Conservation (phyloP, 768 basidiomycete species). For the Boletus pseudopeckii region DNA sequence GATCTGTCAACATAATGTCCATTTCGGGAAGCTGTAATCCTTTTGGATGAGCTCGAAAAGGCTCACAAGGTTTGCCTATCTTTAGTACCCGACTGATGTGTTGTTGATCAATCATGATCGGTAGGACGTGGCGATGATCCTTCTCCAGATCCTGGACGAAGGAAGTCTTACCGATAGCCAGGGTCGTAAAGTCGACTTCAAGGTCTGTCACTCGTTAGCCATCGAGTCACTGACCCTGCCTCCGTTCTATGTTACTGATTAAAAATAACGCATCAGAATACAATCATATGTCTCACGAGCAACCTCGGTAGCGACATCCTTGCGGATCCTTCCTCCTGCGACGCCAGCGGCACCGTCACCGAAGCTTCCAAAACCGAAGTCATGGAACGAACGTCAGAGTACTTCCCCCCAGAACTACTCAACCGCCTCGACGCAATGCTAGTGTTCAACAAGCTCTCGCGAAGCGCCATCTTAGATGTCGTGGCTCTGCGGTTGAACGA, state of each 20-base stretch:
- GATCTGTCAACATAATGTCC: background rate
- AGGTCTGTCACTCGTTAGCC: slow-evolving; percentile 37
- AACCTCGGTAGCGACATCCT: slow-evolving; percentile 84
- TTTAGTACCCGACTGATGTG: background rate
- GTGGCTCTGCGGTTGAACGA: slow-evolving; percentile 75
- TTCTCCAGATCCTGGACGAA: slow-evolving; percentile 89
- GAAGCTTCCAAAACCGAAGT: slow-evolving; percentile 62
- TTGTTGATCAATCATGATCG: background rate
- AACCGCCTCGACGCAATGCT: slow-evolving; percentile 86
- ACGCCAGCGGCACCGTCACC: slow-evolving; percentile 62
- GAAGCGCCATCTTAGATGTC: slow-evolving; percentile 68
- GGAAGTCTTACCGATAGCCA: slow-evolving; percentile 88
- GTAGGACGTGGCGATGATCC: slow-evolving; percentile 83
- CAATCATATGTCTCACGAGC: slow-evolving; percentile 87
- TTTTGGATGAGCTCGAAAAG: slow-evolving; percentile 67
- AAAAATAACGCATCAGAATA: slow-evolving; percentile 51
- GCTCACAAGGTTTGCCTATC: slow-evolving; percentile 65
- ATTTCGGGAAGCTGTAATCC: slow-evolving; percentile 47
- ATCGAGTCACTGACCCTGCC: background rate
- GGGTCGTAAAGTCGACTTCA: slow-evolving; percentile 90
- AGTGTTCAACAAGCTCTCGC: slow-evolving; percentile 88
- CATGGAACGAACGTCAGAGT: slow-evolving; percentile 67
- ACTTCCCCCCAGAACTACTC: slow-evolving; percentile 88
- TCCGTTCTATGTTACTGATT: background rate
- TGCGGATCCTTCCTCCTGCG: slow-evolving; percentile 60